A percentile compares a stretch with the other conserved stretches of the same genome.
These are phyloP conservation scores for Podila clonocystis DNA, from an alignment of 192 early-diverging fungal species.

Conservation along the genomic window DNA sequence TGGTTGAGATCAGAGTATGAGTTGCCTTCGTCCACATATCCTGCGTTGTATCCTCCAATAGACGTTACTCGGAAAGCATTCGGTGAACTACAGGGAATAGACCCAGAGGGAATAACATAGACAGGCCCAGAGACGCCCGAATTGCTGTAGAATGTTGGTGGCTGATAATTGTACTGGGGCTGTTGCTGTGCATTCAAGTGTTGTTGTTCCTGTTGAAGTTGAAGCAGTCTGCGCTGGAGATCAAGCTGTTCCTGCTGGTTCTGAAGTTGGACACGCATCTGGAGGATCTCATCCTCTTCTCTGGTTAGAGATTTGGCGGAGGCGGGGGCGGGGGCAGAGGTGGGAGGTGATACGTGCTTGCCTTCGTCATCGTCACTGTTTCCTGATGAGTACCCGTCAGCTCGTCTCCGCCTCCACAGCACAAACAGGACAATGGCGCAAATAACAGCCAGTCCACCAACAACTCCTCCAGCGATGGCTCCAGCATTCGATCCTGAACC, in stretches of 20 bases:
- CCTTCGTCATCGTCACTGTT: neutral
- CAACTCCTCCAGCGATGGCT: slow-evolving; percentile 34
- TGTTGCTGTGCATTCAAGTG: neutral
- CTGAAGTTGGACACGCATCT: neutral
- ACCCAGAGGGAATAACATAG: neutral
- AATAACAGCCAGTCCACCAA: slow-evolving; percentile 22
- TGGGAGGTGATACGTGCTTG: neutral
- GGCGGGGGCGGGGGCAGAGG: neutral
- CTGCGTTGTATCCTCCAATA: neutral
- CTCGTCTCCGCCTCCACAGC: neutral
- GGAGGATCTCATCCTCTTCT: neutral
- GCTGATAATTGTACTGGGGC: neutral
- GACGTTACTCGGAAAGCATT: neutral
- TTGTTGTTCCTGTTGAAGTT: neutral
- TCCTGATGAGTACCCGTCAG: neutral
- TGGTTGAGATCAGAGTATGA: neutral
- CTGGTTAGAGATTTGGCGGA: neutral
- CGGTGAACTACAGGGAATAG: neutral
- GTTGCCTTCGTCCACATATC: neutral
- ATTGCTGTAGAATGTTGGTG: neutral
- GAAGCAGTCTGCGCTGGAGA: neutral
- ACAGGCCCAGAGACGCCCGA: neutral
- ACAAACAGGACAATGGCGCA: slow-evolving; percentile 12
- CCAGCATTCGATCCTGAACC: slow-evolving; percentile 8
- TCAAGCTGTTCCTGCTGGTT: slow-evolving; percentile 1